phyloP scores from a whole-genome alignment of 495 filamentous ascomycete genomes.

The Pseudevernia furfuracea region DNA sequence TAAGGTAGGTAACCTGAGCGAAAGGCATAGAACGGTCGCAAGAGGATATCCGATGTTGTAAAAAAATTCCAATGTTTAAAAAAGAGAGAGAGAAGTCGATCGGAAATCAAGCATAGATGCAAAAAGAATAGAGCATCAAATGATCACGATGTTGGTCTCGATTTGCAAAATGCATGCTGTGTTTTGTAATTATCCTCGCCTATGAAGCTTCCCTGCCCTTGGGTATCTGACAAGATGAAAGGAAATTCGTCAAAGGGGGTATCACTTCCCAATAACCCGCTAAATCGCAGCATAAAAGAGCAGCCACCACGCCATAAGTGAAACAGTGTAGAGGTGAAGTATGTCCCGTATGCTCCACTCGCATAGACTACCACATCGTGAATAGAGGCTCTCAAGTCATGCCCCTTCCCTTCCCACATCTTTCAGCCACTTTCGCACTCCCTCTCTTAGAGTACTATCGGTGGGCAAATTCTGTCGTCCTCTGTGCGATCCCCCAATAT shows the following conservation, averaged over 20 bases:
- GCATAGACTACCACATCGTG: neutral
- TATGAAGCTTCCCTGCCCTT: neutral
- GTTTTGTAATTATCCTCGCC: neutral
- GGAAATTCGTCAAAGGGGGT: slow-evolving; percentile 1
- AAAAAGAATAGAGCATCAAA: neutral
- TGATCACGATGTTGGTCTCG: neutral
- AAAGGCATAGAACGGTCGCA: no score
- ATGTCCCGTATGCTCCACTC: neutral
- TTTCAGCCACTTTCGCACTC: slow-evolving; percentile 55
- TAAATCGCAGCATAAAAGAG: slow-evolving; percentile 11
- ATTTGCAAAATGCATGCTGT: neutral
- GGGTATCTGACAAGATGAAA: neutral
- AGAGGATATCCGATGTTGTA: no score
- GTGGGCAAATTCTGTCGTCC: slow-evolving; percentile 26
- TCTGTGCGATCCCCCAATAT: slow-evolving; percentile 31
- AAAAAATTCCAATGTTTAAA: neutral
- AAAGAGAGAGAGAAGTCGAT: neutral
- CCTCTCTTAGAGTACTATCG: slow-evolving; percentile 56
- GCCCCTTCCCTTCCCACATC: slow-evolving; percentile 33
- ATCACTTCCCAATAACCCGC: slow-evolving; percentile 1
- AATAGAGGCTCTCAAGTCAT: neutral
- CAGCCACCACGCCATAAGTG: neutral
- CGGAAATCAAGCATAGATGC: neutral
- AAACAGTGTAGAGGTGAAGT: neutral
- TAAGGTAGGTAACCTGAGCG: no score